phyloP scores from a whole-genome alignment of 805 yeast genomes.

The Starmerella cellae region DNA sequence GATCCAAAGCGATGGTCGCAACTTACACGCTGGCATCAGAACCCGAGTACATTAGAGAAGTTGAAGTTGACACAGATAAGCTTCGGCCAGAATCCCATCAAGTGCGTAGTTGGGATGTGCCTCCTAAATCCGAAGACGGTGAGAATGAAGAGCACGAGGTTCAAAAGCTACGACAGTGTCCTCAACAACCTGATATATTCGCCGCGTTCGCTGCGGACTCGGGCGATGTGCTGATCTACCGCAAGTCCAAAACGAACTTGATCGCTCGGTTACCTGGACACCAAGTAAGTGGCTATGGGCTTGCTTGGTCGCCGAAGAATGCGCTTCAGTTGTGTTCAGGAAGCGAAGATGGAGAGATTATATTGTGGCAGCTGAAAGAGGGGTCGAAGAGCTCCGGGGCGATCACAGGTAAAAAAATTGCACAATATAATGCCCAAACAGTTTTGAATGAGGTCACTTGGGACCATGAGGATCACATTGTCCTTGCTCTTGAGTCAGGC shows the following conservation, averaged over 20 bases:
- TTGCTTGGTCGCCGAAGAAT: slow-evolving; percentile 45
- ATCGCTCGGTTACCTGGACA: slow-evolving; percentile 29
- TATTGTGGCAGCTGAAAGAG: slow-evolving; percentile 44
- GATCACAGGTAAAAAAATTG: not conserved
- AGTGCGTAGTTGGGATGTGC: slow-evolving; percentile 8
- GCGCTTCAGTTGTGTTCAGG: slow-evolving; percentile 41
- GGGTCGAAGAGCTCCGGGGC: not conserved
- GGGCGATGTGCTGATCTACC: slow-evolving; percentile 11
- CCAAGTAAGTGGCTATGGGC: slow-evolving; percentile 53
- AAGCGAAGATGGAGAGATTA: slow-evolving; percentile 52
- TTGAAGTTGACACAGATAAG: slow-evolving; percentile 14
- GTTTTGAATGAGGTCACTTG: slow-evolving; percentile 59
- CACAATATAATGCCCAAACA: slow-evolving; percentile 24
- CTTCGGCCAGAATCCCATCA: slow-evolving; percentile 6
- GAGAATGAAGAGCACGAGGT: slow-evolving; percentile 4
- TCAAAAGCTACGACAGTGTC: slow-evolving; percentile 11
- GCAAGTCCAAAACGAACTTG: not conserved
- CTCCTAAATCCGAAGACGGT: not conserved
- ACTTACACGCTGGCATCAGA: slow-evolving; percentile 15
- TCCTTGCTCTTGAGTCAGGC: slow-evolving; percentile 66
- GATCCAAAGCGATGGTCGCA: slow-evolving; percentile 14
- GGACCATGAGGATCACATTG: slow-evolving; percentile 36
- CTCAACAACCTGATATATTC: slow-evolving; percentile 5
- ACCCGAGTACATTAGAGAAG: slow-evolving; percentile 14
- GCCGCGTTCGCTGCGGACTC: slow-evolving; percentile 13